Percentiles rank a stretch among this genome's conserved stretches.
phyloP scores from a whole-genome alignment of 345 rosid genomes.

The Eucalyptus decipiens region DNA sequence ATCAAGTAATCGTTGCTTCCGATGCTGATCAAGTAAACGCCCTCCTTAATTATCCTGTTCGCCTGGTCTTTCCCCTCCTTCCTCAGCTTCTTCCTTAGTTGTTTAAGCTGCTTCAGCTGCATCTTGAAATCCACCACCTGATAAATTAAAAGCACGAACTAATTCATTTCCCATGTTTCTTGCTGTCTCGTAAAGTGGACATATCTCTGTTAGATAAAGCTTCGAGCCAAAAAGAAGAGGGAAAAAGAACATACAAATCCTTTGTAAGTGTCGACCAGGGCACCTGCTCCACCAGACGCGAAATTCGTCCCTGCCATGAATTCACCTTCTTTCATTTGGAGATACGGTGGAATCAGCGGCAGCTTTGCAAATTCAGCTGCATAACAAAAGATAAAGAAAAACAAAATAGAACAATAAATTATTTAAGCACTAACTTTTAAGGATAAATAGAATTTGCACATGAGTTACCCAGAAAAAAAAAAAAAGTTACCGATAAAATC shows the following conservation, averaged over 20 bases:
- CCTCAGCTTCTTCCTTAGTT: background rate
- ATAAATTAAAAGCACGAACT: background rate
- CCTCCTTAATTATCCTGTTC: background rate
- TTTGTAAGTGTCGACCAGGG: slow-evolving; percentile 14
- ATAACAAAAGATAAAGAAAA: background rate
- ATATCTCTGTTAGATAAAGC: background rate
- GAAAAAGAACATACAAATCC: slow-evolving; percentile 4
- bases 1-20: background rate
- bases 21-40: background rate
- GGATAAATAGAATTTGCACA: background rate
- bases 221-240: background rate
- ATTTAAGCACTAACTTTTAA: background rate
- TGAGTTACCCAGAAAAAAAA: background rate
- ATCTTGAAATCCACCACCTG: background rate
- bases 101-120: background rate
- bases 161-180: background rate
- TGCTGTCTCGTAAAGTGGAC: background rate
- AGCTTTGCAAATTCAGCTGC: slow-evolving; percentile 25
- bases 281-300: slow-evolving; percentile 48
- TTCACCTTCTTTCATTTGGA: slow-evolving; percentile 16
- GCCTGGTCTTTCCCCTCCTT: background rate
- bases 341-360: slow-evolving; percentile 28
- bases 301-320: slow-evolving; percentile 19
- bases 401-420: background rate
- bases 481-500: slow-evolving; percentile 28